Evolutionary conservation across 1,284 basidiomycete genomes (phyloP), one percentile per base, ranked within the genome.

Genomic region (Moesziomyces parantarcticus): DNA sequence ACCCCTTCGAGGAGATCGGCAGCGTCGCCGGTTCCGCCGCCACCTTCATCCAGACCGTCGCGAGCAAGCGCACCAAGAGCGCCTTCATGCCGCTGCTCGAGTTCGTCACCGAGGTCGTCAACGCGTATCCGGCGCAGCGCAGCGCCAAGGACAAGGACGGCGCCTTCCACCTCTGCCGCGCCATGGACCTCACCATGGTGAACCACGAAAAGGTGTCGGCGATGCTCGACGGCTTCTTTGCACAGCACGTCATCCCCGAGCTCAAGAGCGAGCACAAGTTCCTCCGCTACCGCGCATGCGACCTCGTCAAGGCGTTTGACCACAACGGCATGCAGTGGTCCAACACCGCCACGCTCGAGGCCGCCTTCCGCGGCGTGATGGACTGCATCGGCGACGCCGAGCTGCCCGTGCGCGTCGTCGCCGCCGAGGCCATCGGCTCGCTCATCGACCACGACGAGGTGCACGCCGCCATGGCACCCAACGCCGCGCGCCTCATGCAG

Each of bases 401-500:
- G 78, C 87, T 95, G 50, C 92, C 93, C 0, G 92, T 95, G 11
- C 89, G 91, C 34, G 91, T 95, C 5, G 91, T 93, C 58, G 93
- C 92, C 16, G 91, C 91, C 1, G 85, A 94, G 68, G 89, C 92
- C 1, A 85, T 95, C 65, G 91, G 92, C 3, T 90, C 92, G 79
- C 87, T 95, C 85, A 88, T 94, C 29, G 86, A 88, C n/a, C 85
- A 86, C 76, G 83, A 85, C 47, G 90, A 80, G 90, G 92, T 95
- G 55, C 89, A 89, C 74, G 86, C 84, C 6, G 89, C 89, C 10
- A 89, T 95, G 60, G 88, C 90, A 8, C 90, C 92, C 18, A 90
- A 91, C 79, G 91, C 94, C 39, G 92, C 90, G 43, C 91, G 93
- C 80, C 90, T 96, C 76, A 90, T 96, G 75, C 92, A 94, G 91